These are phyloP conservation scores for Raddia distichophylla DNA, from an alignment of 176 grass and related monocot species.

Conservation along the genomic window DNA sequence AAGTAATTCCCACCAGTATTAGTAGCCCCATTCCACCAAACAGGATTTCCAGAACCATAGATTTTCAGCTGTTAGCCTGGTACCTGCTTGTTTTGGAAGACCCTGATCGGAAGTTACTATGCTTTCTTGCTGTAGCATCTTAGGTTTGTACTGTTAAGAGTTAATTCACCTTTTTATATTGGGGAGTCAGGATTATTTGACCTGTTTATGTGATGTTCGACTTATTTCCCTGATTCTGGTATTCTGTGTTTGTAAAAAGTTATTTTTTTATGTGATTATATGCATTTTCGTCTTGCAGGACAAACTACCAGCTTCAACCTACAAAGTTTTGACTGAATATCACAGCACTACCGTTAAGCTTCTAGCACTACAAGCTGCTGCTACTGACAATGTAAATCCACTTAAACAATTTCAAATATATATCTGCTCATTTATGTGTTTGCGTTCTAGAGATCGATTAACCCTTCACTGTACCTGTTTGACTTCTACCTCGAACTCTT, in stretches of 20 bases:
- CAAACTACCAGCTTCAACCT: slow-evolving; percentile 69
- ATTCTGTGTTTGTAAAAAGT: neutral
- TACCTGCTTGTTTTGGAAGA: neutral
- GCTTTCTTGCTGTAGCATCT: slow-evolving; percentile 5
- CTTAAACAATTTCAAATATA: neutral
- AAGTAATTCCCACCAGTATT: neutral
- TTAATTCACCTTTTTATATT: neutral
- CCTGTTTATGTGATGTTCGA: neutral
- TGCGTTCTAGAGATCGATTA: neutral
- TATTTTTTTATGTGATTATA: slow-evolving; percentile 8
- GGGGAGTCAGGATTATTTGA: neutral
- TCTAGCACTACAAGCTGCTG: slow-evolving; percentile 83
- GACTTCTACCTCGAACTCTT: neutral
- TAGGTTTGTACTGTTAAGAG: neutral
- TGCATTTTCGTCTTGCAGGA: slow-evolving; percentile 54
- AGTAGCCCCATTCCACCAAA: neutral
- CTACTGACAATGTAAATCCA: slow-evolving; percentile 79
- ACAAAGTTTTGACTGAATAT: slow-evolving; percentile 85
- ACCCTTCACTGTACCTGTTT: neutral
- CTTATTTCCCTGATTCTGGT: slow-evolving; percentile 20
- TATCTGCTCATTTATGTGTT: neutral
- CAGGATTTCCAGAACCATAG: neutral
- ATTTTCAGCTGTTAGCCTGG: neutral
- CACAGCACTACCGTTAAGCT: slow-evolving; percentile 78
- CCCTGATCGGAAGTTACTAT: neutral